Evolutionary conservation across 2,329 filamentous ascomycete species (phyloP), one percentile per base, ranked within the genome.

Genomic region (Keithomyces neogunnii): DNA sequence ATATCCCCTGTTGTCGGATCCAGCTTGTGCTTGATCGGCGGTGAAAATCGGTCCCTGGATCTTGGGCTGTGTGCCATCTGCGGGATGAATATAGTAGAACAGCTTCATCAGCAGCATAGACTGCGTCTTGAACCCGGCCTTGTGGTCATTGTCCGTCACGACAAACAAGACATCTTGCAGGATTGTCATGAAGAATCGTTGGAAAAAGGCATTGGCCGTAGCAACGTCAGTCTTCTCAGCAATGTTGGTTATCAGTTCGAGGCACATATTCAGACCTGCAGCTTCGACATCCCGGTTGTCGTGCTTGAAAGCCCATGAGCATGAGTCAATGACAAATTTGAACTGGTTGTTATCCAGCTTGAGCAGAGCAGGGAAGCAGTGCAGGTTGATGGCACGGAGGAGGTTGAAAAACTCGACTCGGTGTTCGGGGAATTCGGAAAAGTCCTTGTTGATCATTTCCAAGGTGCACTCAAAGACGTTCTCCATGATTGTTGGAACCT

Each of bases 391-490:
- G 11, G 92, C 89, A 59, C 95, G 82, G 38, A 99, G 79, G 29
- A 99, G 81, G 70, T 96, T 96, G 80, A 99, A 99, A 71, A 99
- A 99, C 69, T 97, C 92, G n/a, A 99, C 93, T 52, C 95, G 87
- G 67, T 99, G 93, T 69, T 99, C 93, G 0, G 93, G 93, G 69
- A 95, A 99, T 66, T 99, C 93, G 45, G 95, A 96, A 71, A 99
- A 99, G 70, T 99, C 93, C 74, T 99, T 99, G 81, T 97, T 99
- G 74, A 99, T 99, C 93, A 99, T 99, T 63, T 96, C 90, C 51
- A 99, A 77, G 3, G 93, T 99, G 75, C 92, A 97, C 70, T 97
- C 92, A 63, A 99, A 99, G 30, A 99, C 89, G 59, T 92, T 95
- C 69, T 97, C 91, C 88, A 99, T 96, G 64, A 99, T 97, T 47